Percentiles rank a stretch among this genome's conserved stretches.
Conservation (phyloP, 805 yeast genomes). For the Schwanniomyces vanrijiae region DNA sequence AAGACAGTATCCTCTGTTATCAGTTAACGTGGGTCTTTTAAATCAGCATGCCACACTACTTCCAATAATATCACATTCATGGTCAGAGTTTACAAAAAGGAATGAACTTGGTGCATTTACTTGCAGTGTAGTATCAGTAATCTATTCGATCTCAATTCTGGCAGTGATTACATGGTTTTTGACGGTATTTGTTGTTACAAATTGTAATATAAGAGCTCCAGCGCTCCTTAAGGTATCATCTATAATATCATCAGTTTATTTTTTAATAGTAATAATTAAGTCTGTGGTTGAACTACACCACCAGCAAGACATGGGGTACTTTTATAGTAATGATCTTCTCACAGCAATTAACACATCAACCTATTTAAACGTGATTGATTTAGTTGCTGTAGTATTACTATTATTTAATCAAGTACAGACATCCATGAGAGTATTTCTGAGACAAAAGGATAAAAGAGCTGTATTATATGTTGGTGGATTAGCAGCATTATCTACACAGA, state of each 20-base stretch:
- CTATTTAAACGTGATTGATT: slow-evolving; percentile 55
- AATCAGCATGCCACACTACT: slow-evolving; percentile 28
- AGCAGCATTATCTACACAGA: slow-evolving; percentile 55
- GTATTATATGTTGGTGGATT: slow-evolving; percentile 58
- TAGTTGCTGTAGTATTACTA: slow-evolving; percentile 55
- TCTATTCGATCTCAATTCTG: slow-evolving; percentile 62
- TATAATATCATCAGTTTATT: slow-evolving; percentile 52
- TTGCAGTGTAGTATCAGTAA: slow-evolving; percentile 59
- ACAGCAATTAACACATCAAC: slow-evolving; percentile 42
- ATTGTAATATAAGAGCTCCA: slow-evolving; percentile 63
- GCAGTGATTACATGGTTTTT: slow-evolving; percentile 64
- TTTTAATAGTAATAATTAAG: slow-evolving; percentile 49
- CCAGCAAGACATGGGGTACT: slow-evolving; percentile 47
- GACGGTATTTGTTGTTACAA: slow-evolving; percentile 63
- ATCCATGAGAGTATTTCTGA: slow-evolving; percentile 62
- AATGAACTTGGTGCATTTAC: slow-evolving; percentile 45
- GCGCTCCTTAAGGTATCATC: slow-evolving; percentile 50
- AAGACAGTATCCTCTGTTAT: slow-evolving; percentile 34
- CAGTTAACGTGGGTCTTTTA: slow-evolving; percentile 35
- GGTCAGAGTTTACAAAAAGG: slow-evolving; percentile 43
- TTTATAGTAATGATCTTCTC: slow-evolving; percentile 46
- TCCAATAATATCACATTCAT: slow-evolving; percentile 47
- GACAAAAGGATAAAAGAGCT: slow-evolving; percentile 67
- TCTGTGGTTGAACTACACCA: slow-evolving; percentile 44
- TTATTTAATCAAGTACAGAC: slow-evolving; percentile 73